Conservation (phyloP, 2,329 filamentous ascomycete genomes). For the Didymella pinodella region DNA sequence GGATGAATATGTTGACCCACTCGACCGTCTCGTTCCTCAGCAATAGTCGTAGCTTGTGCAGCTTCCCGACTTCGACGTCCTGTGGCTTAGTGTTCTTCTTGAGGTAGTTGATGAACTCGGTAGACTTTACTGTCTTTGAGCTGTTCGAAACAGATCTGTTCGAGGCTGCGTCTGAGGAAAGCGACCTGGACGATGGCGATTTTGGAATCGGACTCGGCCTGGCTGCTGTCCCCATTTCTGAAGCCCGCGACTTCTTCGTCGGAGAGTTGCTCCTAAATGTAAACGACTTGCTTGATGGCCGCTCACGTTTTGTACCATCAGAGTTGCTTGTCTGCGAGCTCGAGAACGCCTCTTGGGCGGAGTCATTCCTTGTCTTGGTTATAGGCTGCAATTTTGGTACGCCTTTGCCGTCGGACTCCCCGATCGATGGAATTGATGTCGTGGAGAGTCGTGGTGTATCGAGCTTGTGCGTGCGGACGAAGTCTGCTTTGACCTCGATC, state of each 20-base stretch:
- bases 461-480: constrained; percentile 87
- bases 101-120: constrained; percentile 87
- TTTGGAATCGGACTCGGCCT: constrained; percentile 76
- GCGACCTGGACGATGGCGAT: constrained; percentile 64
- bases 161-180: constrained; percentile 61
- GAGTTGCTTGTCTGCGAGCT: constrained; percentile 20
- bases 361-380: constrained; percentile 45
- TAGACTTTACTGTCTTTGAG: constrained; percentile 76
- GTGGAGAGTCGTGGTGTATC: constrained; percentile 59
- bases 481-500: constrained; percentile 91
- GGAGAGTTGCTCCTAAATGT: constrained; percentile 78
- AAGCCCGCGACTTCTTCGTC: constrained; percentile 75
- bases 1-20: constrained; percentile 93
- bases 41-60: constrained; percentile 90
- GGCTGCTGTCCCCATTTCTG: constrained; percentile 64
- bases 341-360: constrained; percentile 40
- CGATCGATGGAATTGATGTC: constrained; percentile 50
- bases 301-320: constrained; percentile 51
- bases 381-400: constrained; percentile 52
- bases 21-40: constrained; percentile 93
- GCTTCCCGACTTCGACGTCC: constrained; percentile 87
- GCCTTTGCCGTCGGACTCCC: constrained; percentile 39
- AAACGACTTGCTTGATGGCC: constrained; percentile 77
- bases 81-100: constrained; percentile 82
- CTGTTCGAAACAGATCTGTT: constrained; percentile 71